These are phyloP conservation scores for Fraxinus ornus DNA, from an alignment of 305 asterid species.

Conservation along the genomic window DNA sequence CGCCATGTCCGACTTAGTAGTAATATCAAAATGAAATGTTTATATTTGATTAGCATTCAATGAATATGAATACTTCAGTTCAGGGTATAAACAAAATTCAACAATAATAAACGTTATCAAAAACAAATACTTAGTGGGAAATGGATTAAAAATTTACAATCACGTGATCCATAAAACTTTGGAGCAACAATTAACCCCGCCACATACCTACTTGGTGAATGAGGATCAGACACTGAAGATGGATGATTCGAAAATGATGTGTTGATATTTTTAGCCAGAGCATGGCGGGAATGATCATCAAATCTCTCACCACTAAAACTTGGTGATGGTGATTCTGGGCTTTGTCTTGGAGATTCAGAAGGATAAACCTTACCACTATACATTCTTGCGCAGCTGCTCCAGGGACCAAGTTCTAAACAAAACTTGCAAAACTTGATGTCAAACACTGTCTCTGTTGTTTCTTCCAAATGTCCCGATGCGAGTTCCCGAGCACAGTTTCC, in stretches of 20 bases:
- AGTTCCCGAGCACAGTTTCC: constrained; percentile 49
- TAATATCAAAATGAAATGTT: not conserved
- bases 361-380: constrained; percentile 70
- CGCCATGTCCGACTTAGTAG: not conserved
- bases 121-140: not conserved
- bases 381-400: constrained; percentile 39
- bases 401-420: constrained; percentile 42
- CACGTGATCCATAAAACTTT: not conserved
- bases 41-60: constrained; percentile 7
- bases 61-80: not conserved
- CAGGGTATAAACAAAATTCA: constrained; percentile 2
- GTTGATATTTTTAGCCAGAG: constrained; percentile 47
- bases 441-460: constrained; percentile 24
- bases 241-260: constrained; percentile 40
- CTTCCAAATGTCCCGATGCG: constrained; percentile 27
- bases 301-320: constrained; percentile 64
- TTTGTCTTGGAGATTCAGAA: constrained; percentile 66
- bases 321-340: constrained; percentile 80
- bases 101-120: constrained; percentile 10
- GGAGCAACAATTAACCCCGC: not conserved
- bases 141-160: not conserved
- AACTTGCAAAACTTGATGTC: constrained; percentile 48
- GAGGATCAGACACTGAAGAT: constrained; percentile 44
- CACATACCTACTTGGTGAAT: constrained; percentile 67
- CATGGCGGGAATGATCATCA: constrained; percentile 49